A percentile compares a stretch with the other conserved stretches of the same genome.
Conservation (phyloP, 495 filamentous ascomycete species). For the Xylaria curta region DNA sequence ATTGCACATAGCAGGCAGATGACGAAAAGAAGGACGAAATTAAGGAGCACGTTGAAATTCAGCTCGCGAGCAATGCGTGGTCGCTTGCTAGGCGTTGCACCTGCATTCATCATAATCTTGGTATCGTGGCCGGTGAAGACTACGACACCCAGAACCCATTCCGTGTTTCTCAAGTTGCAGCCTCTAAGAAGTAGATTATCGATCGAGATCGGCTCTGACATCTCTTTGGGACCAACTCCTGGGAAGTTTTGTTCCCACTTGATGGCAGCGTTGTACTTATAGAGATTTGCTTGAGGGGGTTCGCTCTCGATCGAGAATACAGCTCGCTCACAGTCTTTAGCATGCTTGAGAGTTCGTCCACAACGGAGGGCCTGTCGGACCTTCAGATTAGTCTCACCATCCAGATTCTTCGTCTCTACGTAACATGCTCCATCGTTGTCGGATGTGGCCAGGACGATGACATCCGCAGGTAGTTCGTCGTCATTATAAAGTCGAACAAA, state of each 20-base stretch:
- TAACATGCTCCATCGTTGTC: constrained; percentile 96
- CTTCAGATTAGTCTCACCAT: constrained; percentile 98
- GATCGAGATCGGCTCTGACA: constrained; percentile 92
- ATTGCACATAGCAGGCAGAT: constrained; percentile 91
- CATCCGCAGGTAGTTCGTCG: constrained; percentile 93
- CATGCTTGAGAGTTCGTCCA: constrained; percentile 83
- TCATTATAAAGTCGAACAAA: constrained; percentile 97
- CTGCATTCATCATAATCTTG: constrained; percentile 99
- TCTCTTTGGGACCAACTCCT: constrained; percentile 66
- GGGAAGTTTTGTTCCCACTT: constrained; percentile 82
- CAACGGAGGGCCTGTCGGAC: constrained; percentile 90
- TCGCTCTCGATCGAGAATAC: constrained; percentile 92
- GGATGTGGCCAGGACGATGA: constrained; percentile 94
- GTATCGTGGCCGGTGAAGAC: constrained; percentile 96
- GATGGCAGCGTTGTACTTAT: constrained; percentile 88
- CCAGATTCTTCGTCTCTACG: constrained; percentile 96
- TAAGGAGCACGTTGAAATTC: constrained; percentile 98
- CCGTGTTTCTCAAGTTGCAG: constrained; percentile 91
- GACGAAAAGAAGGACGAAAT: constrained; percentile 86
- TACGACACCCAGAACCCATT: constrained; percentile 96
- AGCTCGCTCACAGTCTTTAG: constrained; percentile 85
- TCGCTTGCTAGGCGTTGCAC: constrained; percentile 95
- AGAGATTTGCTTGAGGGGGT: constrained; percentile 88
- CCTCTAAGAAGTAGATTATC: constrained; percentile 95
- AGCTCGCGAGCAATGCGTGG: constrained; percentile 88